Conservation (phyloP, 1,284 basidiomycete species). For the Sanghuangporus weigelae region DNA sequence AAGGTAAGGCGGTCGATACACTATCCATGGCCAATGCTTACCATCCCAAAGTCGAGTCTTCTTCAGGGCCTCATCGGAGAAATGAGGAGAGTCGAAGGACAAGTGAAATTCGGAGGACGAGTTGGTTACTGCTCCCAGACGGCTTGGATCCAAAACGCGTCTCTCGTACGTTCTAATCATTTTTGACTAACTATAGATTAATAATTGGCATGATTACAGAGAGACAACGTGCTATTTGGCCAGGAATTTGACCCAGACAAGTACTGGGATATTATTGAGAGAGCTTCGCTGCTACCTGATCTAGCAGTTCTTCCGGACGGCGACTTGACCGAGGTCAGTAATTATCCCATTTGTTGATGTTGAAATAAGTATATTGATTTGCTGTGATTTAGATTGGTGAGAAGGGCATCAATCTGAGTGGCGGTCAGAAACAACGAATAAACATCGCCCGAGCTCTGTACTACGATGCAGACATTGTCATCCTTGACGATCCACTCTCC, state of each 20-base stretch:
- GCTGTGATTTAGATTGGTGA: slow-evolving; percentile 48
- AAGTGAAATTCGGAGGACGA: slow-evolving; percentile 58
- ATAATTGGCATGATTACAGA: slow-evolving; percentile 24
- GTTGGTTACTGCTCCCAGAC: slow-evolving; percentile 82
- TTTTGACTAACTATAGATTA: neutral
- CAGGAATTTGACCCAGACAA: slow-evolving; percentile 59
- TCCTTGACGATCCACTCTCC: slow-evolving; percentile 73
- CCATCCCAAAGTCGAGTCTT: slow-evolving; percentile 50
- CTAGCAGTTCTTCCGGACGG: slow-evolving; percentile 70
- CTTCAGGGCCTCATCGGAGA: slow-evolving; percentile 71
- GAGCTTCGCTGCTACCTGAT: slow-evolving; percentile 61
- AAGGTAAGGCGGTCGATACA: slow-evolving; percentile 23
- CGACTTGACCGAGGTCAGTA: slow-evolving; percentile 61
- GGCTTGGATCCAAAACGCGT: slow-evolving; percentile 87
- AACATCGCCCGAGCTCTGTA: slow-evolving; percentile 75
- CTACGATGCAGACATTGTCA: slow-evolving; percentile 61
- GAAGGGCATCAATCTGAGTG: slow-evolving; percentile 58
- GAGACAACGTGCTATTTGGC: slow-evolving; percentile 68
- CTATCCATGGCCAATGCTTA: neutral
- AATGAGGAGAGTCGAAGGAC: slow-evolving; percentile 55
- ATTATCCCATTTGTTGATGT: neutral
- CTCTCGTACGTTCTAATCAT: slow-evolving; percentile 45
- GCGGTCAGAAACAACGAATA: slow-evolving; percentile 59
- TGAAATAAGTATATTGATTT: slow-evolving; percentile 1
- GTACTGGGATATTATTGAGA: slow-evolving; percentile 62